These are phyloP conservation scores for Nepenthes alata DNA, from an alignment of 179 eudicot species.

Conservation along the genomic window DNA sequence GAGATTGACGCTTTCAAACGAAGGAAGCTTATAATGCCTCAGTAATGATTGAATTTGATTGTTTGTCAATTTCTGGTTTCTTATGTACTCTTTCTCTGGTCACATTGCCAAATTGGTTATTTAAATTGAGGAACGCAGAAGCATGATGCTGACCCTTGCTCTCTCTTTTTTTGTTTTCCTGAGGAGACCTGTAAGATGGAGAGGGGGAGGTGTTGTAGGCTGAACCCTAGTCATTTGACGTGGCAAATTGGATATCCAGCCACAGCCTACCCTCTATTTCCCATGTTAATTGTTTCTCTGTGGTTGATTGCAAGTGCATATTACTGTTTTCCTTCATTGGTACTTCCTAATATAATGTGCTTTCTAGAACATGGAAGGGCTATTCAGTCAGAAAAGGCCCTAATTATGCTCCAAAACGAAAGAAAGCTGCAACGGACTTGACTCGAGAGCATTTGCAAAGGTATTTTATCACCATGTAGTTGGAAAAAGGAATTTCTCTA, in stretches of 20 bases:
- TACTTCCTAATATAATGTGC: neutral
- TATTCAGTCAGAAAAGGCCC: constrained; percentile 69
- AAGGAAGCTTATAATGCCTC: constrained; percentile 65
- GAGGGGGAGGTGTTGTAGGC: too few species aligned
- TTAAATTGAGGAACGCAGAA: too few species aligned
- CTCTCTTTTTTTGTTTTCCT: neutral
- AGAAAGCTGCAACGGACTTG: constrained; percentile 76
- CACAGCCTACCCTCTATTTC: too few species aligned
- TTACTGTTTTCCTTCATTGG: too few species aligned
- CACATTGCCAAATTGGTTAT: too few species aligned
- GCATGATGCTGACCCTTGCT: too few species aligned
- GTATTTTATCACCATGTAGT: constrained; percentile 19
- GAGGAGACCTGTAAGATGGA: too few species aligned
- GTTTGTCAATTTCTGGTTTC: neutral
- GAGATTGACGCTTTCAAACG: constrained; percentile 68
- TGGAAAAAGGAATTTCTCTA: too few species aligned
- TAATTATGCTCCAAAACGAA: constrained; percentile 72
- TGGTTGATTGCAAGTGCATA: too few species aligned
- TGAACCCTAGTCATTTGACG: too few species aligned
- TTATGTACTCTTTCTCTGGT: neutral
- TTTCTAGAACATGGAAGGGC: constrained; percentile 78
- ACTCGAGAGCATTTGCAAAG: constrained; percentile 81
- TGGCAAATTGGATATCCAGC: too few species aligned
- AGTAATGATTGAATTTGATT: constrained; percentile 28
- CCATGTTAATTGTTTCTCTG: too few species aligned